Evolutionary conservation across 768 basidiomycete genomes (phyloP).

Genomic region (Antrodiella citrinella): DNA sequence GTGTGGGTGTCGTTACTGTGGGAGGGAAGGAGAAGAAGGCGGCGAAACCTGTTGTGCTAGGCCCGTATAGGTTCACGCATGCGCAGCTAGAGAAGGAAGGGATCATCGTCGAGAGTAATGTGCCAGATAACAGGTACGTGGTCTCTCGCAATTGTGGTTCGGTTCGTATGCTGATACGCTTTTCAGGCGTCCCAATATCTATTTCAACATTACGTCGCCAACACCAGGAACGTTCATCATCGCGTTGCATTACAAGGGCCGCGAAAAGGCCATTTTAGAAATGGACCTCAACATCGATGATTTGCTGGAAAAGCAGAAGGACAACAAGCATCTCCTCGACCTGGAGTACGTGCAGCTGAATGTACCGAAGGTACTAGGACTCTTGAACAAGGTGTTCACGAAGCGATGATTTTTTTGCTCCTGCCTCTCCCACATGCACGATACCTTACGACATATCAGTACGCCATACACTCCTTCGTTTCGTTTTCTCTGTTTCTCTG

Average conservation of each 20-base stretch:
- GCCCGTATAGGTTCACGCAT: slow-evolving; percentile 96
- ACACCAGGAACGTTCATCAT: slow-evolving; percentile 99
- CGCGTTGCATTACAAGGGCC: slow-evolving; percentile 95
- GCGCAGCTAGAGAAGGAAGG: slow-evolving; percentile 98
- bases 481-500: slow-evolving; percentile 1
- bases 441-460: neutral
- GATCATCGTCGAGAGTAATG: slow-evolving; percentile 98
- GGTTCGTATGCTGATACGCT: slow-evolving; percentile 8
- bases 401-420: slow-evolving; percentile 49
- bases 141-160: slow-evolving; percentile 1
- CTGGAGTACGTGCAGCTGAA: slow-evolving; percentile 94
- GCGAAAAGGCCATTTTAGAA: slow-evolving; percentile 98
- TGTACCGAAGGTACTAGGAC: slow-evolving; percentile 87
- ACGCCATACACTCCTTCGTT: neutral
- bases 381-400: slow-evolving; percentile 91
- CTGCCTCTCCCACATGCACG: slow-evolving; percentile 3
- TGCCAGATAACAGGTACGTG: slow-evolving; percentile 90
- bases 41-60: slow-evolving; percentile 75
- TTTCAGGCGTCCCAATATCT: slow-evolving; percentile 88
- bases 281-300: slow-evolving; percentile 99
- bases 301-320: slow-evolving; percentile 36
- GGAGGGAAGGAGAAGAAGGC: slow-evolving; percentile 97
- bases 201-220: slow-evolving; percentile 98
- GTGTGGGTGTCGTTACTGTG: slow-evolving; percentile 90
- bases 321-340: slow-evolving; percentile 43